phyloP scores from a whole-genome alignment of 2,329 filamentous ascomycete genomes.

The Penicillium sp. region DNA sequence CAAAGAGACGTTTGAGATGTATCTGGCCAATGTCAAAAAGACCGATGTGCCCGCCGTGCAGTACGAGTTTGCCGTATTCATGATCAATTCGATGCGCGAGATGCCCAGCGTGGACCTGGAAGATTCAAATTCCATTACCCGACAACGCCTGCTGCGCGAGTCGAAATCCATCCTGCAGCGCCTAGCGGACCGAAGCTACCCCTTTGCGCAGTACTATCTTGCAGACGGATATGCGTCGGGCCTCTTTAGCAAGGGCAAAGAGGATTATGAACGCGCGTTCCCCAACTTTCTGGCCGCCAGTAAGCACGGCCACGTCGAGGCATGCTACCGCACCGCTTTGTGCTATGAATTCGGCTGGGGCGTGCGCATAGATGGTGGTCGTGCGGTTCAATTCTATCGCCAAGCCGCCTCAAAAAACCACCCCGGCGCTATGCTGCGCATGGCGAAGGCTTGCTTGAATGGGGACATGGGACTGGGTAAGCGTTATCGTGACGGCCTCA shows the following conservation, averaged over 20 bases:
- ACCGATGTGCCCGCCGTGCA: slow-evolving; percentile 84
- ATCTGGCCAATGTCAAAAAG: slow-evolving; percentile 94
- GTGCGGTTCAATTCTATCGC: slow-evolving; percentile 89
- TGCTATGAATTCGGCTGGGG: slow-evolving; percentile 99
- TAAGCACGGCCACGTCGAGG: slow-evolving; percentile 96
- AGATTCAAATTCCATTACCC: slow-evolving; percentile 42
- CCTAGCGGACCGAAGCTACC: slow-evolving; percentile 80
- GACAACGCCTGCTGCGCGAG: slow-evolving; percentile 69
- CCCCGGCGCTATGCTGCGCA: slow-evolving; percentile 85
- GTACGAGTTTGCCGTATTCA: slow-evolving; percentile 93
- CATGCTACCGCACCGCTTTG: slow-evolving; percentile 83
- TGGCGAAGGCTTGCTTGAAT: slow-evolving; percentile 82
- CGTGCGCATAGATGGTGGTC: slow-evolving; percentile 78
- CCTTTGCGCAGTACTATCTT: slow-evolving; percentile 96
- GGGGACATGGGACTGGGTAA: slow-evolving; percentile 81
- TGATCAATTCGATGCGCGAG: slow-evolving; percentile 84
- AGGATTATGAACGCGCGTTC: slow-evolving; percentile 87
- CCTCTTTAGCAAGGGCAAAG: slow-evolving; percentile 88
- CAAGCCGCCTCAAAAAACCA: slow-evolving; percentile 89
- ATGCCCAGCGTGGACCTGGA: slow-evolving; percentile 51
- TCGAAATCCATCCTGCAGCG: slow-evolving; percentile 83
- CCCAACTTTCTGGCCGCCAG: slow-evolving; percentile 87
- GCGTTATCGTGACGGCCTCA: slow-evolving; percentile 82
- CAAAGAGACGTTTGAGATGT: slow-evolving; percentile 96
- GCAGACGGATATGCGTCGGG: slow-evolving; percentile 92